Conservation (phyloP, 192 early-diverging fungal genomes). For the Physocladia obscura region DNA sequence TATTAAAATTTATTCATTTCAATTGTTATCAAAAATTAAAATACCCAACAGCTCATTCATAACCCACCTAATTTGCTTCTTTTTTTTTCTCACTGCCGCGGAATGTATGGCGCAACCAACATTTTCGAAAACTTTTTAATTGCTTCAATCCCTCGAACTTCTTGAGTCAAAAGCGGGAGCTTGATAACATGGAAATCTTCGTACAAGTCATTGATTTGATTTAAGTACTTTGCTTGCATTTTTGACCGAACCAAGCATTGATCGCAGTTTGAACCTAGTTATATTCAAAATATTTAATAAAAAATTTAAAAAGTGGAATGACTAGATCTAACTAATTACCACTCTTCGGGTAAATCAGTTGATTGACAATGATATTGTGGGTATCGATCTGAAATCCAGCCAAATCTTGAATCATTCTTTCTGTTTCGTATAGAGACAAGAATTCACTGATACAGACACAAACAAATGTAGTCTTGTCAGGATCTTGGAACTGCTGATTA, state of each 20-base stretch:
- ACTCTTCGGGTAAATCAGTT: conserved; percentile 91
- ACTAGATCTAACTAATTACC: conserved; percentile 42
- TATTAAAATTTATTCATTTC: no score
- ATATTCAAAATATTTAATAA: neutral
- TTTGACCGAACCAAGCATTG: conserved; percentile 87
- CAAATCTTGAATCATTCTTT: conserved; percentile 99
- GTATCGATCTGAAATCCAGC: conserved; percentile 97
- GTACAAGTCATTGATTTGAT: conserved; percentile 98
- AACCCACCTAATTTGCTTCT: neutral
- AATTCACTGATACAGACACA: conserved; percentile 99
- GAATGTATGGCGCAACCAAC: conserved; percentile 75
- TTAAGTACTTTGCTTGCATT: conserved; percentile 99
- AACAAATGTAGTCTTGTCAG: conserved; percentile 98
- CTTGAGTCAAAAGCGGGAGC: conserved; percentile 93
- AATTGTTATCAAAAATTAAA: neutral
- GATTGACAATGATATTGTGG: conserved; percentile 99
- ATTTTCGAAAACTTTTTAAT: conserved; percentile 91
- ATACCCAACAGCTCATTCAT: no score
- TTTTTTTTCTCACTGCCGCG: neutral
- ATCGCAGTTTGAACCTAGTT: conserved; percentile 50
- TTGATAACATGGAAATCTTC: conserved; percentile 96
- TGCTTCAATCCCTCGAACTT: conserved; percentile 92
- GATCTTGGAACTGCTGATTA: conserved; percentile 98
- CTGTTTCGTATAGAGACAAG: conserved; percentile 98
- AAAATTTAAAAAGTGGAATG: neutral